Evolutionary conservation across 352 stramenopile species (phyloP).

Genomic region (Globisporangium emineosum): DNA sequence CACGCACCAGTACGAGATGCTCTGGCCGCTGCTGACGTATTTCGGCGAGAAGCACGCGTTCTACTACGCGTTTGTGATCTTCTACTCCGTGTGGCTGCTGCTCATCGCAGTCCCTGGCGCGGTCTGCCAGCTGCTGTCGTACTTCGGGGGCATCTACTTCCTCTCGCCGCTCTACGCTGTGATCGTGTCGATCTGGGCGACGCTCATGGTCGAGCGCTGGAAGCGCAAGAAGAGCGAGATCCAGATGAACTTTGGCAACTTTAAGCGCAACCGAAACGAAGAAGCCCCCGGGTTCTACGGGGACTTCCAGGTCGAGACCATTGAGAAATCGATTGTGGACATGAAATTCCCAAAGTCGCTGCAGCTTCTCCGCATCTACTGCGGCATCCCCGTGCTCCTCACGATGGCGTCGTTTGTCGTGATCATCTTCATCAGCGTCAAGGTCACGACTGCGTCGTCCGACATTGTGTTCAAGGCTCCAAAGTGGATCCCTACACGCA

Average conservation of each 20-base stretch:
- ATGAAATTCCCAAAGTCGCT: conserved; percentile 57
- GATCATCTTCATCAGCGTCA: conserved; percentile 56
- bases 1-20: conserved; percentile 69
- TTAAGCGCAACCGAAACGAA: conserved; percentile 56
- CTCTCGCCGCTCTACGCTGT: conserved; percentile 57
- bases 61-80: conserved; percentile 73
- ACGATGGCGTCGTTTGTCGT: conserved; percentile 50
- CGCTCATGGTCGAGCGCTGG: conserved; percentile 86
- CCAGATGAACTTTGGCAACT: conserved; percentile 75
- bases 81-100: conserved; percentile 73
- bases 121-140: conserved; percentile 48
- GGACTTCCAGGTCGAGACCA: conserved; percentile 61
- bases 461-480: conserved; percentile 24
- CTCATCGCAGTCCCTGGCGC: conserved; percentile 47
- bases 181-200: conserved; percentile 83
- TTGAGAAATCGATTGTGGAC: conserved; percentile 41
- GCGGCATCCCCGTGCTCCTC: conserved; percentile 47
- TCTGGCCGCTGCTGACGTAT: conserved; percentile 78
- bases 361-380: conserved; percentile 62
- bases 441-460: conserved; percentile 32
- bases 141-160: conserved; percentile 26
- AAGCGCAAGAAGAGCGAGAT: conserved; percentile 87
- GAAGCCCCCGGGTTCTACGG: conserved; percentile 54
- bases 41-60: conserved; percentile 83
- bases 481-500: conserved; percentile 32